Percentiles rank a stretch among this genome's conserved stretches.
These are phyloP conservation scores for Ustilago nuda DNA, from an alignment of 1,284 basidiomycete species.

Conservation along the genomic window DNA sequence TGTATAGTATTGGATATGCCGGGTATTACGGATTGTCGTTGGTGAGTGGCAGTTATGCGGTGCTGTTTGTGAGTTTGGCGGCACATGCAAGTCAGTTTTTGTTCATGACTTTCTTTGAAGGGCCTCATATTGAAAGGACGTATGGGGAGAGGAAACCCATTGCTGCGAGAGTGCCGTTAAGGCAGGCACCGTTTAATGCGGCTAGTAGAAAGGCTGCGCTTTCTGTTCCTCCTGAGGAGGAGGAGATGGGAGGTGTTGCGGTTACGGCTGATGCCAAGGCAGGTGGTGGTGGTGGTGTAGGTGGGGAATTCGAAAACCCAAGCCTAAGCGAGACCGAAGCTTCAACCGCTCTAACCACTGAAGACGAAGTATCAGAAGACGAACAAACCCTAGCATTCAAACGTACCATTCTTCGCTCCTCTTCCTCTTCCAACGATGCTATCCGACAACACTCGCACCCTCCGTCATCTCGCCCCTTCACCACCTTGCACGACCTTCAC, in stretches of 20 bases:
- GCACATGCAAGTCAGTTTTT: slow-evolving; percentile 95
- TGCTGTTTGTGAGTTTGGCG: slow-evolving; percentile 89
- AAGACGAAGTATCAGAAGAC: slow-evolving; percentile 42
- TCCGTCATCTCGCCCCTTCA: slow-evolving; percentile 25
- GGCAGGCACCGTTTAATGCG: slow-evolving; percentile 56
- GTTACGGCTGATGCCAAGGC: slow-evolving; percentile 26
- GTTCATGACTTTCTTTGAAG: slow-evolving; percentile 96
- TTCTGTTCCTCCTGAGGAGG: slow-evolving; percentile 7
- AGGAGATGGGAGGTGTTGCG: neutral
- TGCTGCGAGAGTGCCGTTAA: slow-evolving; percentile 39
- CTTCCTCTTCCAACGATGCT: slow-evolving; percentile 46
- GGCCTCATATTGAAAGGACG: slow-evolving; percentile 78
- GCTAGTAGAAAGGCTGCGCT: slow-evolving; percentile 52
- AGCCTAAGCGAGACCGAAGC: slow-evolving; percentile 53
- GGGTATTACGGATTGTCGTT: slow-evolving; percentile 92
- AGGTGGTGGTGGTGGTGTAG: neutral
- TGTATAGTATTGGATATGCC: slow-evolving; percentile 83
- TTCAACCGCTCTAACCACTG: slow-evolving; percentile 43
- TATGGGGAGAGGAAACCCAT: slow-evolving; percentile 64
- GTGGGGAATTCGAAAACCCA: slow-evolving; percentile 18
- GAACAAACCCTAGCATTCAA: slow-evolving; percentile 24
- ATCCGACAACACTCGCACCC: slow-evolving; percentile 21
- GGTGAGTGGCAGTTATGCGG: slow-evolving; percentile 86
- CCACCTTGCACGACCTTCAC: slow-evolving; percentile 84
- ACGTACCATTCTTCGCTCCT: slow-evolving; percentile 25